Evolutionary conservation across 352 stramenopile species (phyloP).

Genomic region (Halophytophthora polymorphica): DNA sequence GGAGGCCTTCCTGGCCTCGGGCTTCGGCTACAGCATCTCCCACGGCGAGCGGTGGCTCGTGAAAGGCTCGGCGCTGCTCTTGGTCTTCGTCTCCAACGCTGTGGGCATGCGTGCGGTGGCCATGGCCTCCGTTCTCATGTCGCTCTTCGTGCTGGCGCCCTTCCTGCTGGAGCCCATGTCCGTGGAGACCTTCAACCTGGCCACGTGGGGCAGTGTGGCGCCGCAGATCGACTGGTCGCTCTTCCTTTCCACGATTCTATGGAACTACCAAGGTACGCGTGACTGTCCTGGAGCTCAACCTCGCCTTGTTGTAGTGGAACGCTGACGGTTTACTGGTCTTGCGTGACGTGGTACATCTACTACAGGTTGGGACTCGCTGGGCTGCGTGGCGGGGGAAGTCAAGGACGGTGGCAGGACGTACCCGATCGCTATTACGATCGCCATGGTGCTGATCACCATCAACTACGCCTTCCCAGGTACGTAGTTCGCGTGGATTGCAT

Average conservation of each 20-base stretch:
- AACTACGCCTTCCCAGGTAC: conserved; percentile 82
- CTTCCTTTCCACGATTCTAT: conserved; percentile 85
- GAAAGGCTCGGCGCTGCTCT: conserved; percentile 61
- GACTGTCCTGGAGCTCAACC: neutral
- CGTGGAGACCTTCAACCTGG: conserved; percentile 67
- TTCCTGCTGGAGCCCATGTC: conserved; percentile 77
- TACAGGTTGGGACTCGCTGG: conserved; percentile 76
- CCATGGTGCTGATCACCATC: conserved; percentile 77
- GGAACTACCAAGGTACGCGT: conserved; percentile 75
- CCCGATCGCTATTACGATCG: conserved; percentile 80
- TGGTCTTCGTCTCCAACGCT: conserved; percentile 70
- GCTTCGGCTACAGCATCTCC: conserved; percentile 50
- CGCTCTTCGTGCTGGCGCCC: conserved; percentile 74
- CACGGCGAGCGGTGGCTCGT: conserved; percentile 61
- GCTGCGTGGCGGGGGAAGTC: conserved; percentile 82
- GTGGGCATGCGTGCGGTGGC: conserved; percentile 78
- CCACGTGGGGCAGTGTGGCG: conserved; percentile 66
- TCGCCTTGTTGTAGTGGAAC: neutral
- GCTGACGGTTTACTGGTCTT: neutral
- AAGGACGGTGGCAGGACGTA: conserved; percentile 79
- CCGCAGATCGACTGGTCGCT: conserved; percentile 77
- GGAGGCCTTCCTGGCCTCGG: conserved; percentile 68
- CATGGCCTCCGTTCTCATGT: conserved; percentile 75
- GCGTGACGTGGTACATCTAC: neutral
- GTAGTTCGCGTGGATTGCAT: neutral